phyloP scores from a whole-genome alignment of 139 green algal species.

The Chlorella sp. region DNA sequence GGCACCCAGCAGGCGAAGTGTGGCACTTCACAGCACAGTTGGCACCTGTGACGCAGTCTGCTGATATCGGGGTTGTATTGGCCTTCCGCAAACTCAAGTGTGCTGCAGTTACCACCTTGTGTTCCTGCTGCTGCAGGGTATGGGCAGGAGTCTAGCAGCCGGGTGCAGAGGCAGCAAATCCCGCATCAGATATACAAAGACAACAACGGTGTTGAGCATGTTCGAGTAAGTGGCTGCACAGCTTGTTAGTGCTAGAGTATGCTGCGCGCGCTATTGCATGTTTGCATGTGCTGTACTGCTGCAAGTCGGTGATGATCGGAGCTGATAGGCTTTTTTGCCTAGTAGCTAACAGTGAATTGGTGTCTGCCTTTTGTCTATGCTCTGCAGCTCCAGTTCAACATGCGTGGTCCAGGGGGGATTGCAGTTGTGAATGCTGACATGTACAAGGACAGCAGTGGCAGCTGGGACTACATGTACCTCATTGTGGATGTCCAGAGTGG shows the following conservation, averaged over 20 bases:
- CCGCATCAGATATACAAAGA: constrained; percentile 85
- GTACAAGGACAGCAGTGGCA: constrained; percentile 57
- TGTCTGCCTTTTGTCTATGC: too few relatives aligned
- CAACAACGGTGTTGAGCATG: constrained; percentile 70
- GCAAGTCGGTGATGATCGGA: not conserved
- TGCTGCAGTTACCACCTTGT: too few relatives aligned
- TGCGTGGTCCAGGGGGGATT: constrained; percentile 56
- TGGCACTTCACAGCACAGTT: too few relatives aligned
- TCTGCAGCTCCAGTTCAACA: constrained; percentile 75
- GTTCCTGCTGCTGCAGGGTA: too few relatives aligned
- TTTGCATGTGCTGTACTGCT: not conserved
- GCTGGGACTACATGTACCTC: constrained; percentile 80
- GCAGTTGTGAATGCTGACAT: constrained; percentile 77
- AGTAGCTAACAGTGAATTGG: too few relatives aligned
- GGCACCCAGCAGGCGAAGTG: too few relatives aligned
- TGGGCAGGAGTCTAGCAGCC: constrained; percentile 49
- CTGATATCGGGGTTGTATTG: too few relatives aligned
- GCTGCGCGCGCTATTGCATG: not conserved
- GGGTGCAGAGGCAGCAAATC: constrained; percentile 68
- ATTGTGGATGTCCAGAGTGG: constrained; percentile 66
- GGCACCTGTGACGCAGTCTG: too few relatives aligned
- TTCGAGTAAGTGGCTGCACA: constrained; percentile 56
- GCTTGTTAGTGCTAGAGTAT: too few relatives aligned
- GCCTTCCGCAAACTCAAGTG: too few relatives aligned
- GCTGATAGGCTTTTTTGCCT: too few relatives aligned